Conservation (phyloP, 2,329 filamentous ascomycete species). For the Amesomyces nigricolor region DNA sequence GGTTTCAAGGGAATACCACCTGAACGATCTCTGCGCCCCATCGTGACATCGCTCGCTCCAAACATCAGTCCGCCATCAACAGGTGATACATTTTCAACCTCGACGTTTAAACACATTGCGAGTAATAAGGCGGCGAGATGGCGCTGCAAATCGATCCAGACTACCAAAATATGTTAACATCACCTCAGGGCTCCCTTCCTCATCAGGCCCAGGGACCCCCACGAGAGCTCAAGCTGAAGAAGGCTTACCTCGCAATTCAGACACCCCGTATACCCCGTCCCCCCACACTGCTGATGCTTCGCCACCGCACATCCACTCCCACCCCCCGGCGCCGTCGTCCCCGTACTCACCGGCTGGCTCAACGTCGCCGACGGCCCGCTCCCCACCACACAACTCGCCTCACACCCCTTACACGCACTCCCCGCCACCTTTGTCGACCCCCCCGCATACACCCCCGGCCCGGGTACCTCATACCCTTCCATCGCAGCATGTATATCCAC, state of each 20-base stretch:
- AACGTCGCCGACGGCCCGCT: constrained; percentile 22
- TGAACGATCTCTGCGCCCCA: too few species aligned
- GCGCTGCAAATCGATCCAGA: constrained; percentile 33
- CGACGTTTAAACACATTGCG: constrained; percentile 31
- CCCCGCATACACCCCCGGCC: constrained; percentile 38
- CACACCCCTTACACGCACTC: constrained; percentile 37
- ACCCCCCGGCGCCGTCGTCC: neutral
- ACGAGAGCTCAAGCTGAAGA: neutral
- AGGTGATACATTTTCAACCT: too few species aligned
- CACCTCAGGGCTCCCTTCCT: neutral
- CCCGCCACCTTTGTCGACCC: constrained; percentile 39
- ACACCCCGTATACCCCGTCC: constrained; percentile 38
- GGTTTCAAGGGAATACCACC: too few species aligned
- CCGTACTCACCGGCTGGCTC: neutral
- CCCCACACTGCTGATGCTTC: constrained; percentile 37
- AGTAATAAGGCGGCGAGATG: constrained; percentile 37
- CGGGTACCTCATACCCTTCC: constrained; percentile 38
- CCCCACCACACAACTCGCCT: constrained; percentile 36
- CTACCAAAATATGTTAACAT: constrained; percentile 13
- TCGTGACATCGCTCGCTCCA: too few species aligned
- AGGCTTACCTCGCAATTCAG: constrained; percentile 35
- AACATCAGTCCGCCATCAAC: too few species aligned
- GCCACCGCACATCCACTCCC: constrained; percentile 30
- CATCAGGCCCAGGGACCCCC: too few species aligned
- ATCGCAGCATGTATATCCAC: constrained; percentile 43